Evolutionary conservation across 2,329 filamentous ascomycete genomes (phyloP).

Genomic region (Amauroascus verrucosus): DNA sequence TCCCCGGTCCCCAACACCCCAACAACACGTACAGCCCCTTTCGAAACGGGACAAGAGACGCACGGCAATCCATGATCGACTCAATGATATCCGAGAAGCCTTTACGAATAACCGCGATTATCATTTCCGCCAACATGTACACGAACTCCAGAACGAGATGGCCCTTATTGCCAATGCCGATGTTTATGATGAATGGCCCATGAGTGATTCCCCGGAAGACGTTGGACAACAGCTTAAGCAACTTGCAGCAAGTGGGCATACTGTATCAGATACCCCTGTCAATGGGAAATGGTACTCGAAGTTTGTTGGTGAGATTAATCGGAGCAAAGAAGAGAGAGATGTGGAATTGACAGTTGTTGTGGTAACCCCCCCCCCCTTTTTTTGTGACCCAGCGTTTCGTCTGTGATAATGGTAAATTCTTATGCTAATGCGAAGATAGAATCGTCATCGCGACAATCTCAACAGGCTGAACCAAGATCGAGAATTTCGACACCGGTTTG

Average conservation of each 20-base stretch:
- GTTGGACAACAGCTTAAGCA: conserved; percentile 54
- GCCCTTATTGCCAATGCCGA: conserved; percentile 76
- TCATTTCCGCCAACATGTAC: conserved; percentile 79
- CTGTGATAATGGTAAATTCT: background rate
- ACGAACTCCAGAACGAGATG: conserved; percentile 86
- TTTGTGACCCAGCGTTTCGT: no score
- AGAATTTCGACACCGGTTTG: conserved; percentile 51
- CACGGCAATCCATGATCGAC: conserved; percentile 67
- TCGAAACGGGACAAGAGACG: conserved; percentile 89
- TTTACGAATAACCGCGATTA: conserved; percentile 72
- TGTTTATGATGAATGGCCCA: conserved; percentile 60
- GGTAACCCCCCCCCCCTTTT: conserved; percentile 44
- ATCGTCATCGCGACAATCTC: conserved; percentile 47
- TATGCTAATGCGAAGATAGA: conserved; percentile 31
- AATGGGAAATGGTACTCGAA: conserved; percentile 74
- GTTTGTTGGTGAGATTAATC: conserved; percentile 78
- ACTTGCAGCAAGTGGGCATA: conserved; percentile 48
- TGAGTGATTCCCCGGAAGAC: conserved; percentile 56
- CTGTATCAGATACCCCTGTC: conserved; percentile 57
- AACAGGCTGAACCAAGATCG: conserved; percentile 48
- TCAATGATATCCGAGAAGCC: conserved; percentile 63
- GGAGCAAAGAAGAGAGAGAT: conserved; percentile 78
- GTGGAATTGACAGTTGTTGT: conserved; percentile 69
- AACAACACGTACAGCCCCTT: conserved; percentile 26
- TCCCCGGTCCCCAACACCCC: conserved; percentile 12